Base-by-base conservation (phyloP, 371 early-diverging fungal species). In the Mortierella sp. region DNA sequence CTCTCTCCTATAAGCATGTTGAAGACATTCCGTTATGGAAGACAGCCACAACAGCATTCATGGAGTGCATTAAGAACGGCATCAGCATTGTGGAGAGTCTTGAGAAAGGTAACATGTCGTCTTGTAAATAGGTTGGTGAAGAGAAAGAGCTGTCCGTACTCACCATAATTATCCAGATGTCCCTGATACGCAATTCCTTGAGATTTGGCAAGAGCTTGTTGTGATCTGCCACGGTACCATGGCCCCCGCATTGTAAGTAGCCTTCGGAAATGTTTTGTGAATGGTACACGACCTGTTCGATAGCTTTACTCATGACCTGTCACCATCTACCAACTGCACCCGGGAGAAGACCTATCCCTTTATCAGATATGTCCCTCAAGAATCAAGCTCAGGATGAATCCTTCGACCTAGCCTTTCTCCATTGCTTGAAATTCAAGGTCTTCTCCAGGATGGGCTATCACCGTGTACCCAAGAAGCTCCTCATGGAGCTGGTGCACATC, bases 21-120 rank as follows among this genome's bases (percentile, higher is more conserved):
- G 91, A 94, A 38, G 87, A 90, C 46, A 87, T 88, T 7, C 93
- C 93, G 31, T 71, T 94, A 7, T 94, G 93, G 93, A 88, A 90
- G 64, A 50, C 79, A 3, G 93, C 92, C 9, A 91, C 91, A 0
- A 86, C 72, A n/a, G 84, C 89, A 0, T 80, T 86, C n/a, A 69
- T 92, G 61, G 87, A 90, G 18, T 79, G 91, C 12, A 71, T 92
- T 23, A 80, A 84, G n/a, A 50, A 81, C 41, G 92, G 93, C 0
- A 78, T 94, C 34, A 72, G 83, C 7, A 78, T 79, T 26, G 60
- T 94, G 38, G 84, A 89, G 34, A 60, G 54, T 14, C 84, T 90
- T 61, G 87, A 85, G 31, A 71, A 82, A 67, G 89, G 90, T 89
- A 80, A n/a, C n/a, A n/a, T n/a, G n/a, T n/a, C n/a, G n/a, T n/a